These are phyloP conservation scores for Chondrus crispus DNA, from an alignment of 23 red algal genomes.

Conservation along the genomic window DNA sequence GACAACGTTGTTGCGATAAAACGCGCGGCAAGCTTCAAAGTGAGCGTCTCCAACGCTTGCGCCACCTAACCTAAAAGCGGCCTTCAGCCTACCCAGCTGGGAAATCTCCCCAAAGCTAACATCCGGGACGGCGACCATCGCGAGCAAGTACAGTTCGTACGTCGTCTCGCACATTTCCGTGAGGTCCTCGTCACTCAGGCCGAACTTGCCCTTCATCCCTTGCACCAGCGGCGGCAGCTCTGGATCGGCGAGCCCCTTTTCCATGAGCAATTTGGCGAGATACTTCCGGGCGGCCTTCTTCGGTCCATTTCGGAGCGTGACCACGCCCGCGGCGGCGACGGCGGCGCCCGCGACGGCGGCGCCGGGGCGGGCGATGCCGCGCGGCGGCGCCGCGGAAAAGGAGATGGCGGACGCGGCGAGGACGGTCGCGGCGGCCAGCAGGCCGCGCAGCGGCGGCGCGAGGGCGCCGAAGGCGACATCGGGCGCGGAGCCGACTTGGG, in stretches of 20 bases:
- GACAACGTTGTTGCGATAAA: constrained; percentile 85
- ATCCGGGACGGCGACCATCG: constrained; percentile 24
- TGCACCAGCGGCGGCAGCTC: constrained; percentile 15
- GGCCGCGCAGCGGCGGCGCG: neutral
- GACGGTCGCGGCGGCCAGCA: constrained; percentile 15
- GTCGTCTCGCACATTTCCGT: constrained; percentile 35
- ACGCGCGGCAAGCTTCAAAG: constrained; percentile 71
- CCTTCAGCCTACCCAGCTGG: constrained; percentile 67
- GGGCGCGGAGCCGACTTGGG: constrained; percentile 14
- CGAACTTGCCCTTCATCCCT: neutral
- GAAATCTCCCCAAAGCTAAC: constrained; percentile 64
- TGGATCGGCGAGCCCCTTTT: constrained; percentile 10
- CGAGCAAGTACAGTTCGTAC: constrained; percentile 72
- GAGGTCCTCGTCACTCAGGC: constrained; percentile 13
- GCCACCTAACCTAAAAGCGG: constrained; percentile 62
- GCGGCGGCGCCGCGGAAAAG: neutral
- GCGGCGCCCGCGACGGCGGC: constrained; percentile 25
- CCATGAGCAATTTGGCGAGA: constrained; percentile 14
- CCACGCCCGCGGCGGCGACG: constrained; percentile 1
- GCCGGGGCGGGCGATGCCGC: constrained; percentile 7
- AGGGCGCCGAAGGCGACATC: constrained; percentile 40
- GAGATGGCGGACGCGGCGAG: neutral
- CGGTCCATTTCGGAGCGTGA: constrained; percentile 14
- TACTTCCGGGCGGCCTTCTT: constrained; percentile 45
- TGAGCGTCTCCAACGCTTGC: constrained; percentile 79